Evolutionary conservation across 1,284 basidiomycete genomes (phyloP).

Genomic region (Ustilago lituana): DNA sequence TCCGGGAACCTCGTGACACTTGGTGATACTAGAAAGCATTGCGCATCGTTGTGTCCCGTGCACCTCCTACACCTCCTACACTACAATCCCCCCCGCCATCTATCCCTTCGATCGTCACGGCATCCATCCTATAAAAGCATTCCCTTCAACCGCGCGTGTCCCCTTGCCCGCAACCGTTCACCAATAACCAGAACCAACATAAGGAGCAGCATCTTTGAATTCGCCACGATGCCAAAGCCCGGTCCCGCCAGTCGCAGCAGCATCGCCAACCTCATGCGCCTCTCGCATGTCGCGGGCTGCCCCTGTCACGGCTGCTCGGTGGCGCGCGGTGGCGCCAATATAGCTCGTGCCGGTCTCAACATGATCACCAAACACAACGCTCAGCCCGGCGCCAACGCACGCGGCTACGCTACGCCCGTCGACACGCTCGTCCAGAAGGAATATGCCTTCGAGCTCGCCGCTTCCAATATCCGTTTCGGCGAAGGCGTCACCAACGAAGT

Average conservation of each 20-base stretch:
- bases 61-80: too few species aligned
- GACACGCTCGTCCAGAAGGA: constrained; percentile 78
- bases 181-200: too few species aligned
- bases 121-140: too few species aligned
- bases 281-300: constrained; percentile 53
- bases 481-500: constrained; percentile 74
- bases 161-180: too few species aligned
- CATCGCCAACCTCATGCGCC: constrained; percentile 59
- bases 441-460: constrained; percentile 97
- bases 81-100: neutral
- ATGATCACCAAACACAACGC: constrained; percentile 55
- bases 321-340: constrained; percentile 26
- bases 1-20: too few species aligned
- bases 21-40: too few species aligned
- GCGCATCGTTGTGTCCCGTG: too few species aligned
- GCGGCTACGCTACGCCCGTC: constrained; percentile 79
- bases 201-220: too few species aligned
- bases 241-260: constrained; percentile 37
- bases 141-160: too few species aligned
- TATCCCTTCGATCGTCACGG: neutral
- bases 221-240: constrained; percentile 52
- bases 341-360: constrained; percentile 51
- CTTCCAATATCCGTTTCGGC: constrained; percentile 76
- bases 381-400: constrained; percentile 37
- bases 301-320: constrained; percentile 61